Conservation (phyloP, 75 land plant genomes). For the Gnetum montanum region DNA sequence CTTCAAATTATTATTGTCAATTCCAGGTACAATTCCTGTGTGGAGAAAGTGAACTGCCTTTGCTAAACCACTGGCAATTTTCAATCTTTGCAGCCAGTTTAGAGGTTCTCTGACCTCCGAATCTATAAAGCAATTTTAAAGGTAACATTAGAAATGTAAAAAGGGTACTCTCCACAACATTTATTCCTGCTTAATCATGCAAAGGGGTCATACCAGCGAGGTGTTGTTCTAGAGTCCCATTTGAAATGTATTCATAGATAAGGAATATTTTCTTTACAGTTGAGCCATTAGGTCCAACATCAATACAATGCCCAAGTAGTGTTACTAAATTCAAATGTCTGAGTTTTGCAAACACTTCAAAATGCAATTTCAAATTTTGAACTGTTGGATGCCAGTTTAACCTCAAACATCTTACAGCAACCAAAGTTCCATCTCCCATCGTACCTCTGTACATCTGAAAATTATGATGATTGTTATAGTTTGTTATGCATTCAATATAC, state of each 20-base stretch:
- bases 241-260: conserved; percentile 59
- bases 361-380: conserved; percentile 35
- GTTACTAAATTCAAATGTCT: conserved; percentile 75
- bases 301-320: conserved; percentile 66
- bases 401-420: conserved; percentile 53
- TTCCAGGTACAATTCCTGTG: conserved; percentile 55
- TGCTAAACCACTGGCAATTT: conserved; percentile 61
- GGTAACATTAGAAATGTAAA: neutral
- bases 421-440: conserved; percentile 59
- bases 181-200: neutral
- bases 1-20: conserved; percentile 62
- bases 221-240: conserved; percentile 59
- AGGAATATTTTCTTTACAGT: conserved; percentile 38
- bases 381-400: conserved; percentile 38
- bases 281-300: conserved; percentile 21
- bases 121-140: conserved; percentile 28
- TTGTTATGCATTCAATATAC: neutral
- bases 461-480: neutral
- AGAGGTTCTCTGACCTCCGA: conserved; percentile 9
- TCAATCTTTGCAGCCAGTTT: conserved; percentile 81
- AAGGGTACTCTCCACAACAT: too few relatives aligned
- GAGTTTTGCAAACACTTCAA: conserved; percentile 61
- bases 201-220: conserved; percentile 47
- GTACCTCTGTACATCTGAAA: conserved; percentile 68
- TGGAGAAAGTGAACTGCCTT: conserved; percentile 87